A percentile compares a stretch with the other conserved stretches of the same genome.
phyloP scores from a whole-genome alignment of 306 rosid species.

The Fragaria nilgerrensis region DNA sequence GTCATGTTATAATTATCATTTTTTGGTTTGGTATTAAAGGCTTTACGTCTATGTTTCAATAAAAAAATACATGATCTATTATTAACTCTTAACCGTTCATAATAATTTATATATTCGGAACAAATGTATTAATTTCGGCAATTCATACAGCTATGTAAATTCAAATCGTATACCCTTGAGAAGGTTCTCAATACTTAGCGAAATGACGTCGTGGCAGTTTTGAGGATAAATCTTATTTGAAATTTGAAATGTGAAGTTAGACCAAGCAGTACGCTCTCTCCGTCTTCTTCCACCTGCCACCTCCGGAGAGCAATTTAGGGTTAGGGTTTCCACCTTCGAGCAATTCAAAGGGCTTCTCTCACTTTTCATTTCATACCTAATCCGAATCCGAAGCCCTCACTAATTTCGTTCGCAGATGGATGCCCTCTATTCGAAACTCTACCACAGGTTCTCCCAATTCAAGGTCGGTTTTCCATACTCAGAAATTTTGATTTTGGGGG shows the following conservation, averaged over 20 bases:
- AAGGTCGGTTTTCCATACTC: constrained; percentile 65
- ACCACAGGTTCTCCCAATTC: constrained; percentile 59
- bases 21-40: no score
- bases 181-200: no score
- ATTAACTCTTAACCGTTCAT: no score
- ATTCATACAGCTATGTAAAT: no score
- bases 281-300: neutral
- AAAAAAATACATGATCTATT: no score
- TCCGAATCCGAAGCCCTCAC: neutral
- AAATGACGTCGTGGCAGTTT: no score
- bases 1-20: no score
- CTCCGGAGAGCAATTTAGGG: neutral
- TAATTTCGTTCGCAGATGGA: constrained; percentile 42
- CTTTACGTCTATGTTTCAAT: no score
- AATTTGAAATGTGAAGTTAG: neutral
- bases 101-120: no score
- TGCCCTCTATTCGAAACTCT: constrained; percentile 77
- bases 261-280: neutral
- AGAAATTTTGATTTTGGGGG: neutral
- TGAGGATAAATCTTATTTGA: no score
- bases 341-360: neutral
- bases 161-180: no score
- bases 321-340: neutral
- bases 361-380: neutral
- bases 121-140: no score